Evolutionary conservation across 306 rosid genomes (phyloP).

Genomic region (Boehmeria nivea): DNA sequence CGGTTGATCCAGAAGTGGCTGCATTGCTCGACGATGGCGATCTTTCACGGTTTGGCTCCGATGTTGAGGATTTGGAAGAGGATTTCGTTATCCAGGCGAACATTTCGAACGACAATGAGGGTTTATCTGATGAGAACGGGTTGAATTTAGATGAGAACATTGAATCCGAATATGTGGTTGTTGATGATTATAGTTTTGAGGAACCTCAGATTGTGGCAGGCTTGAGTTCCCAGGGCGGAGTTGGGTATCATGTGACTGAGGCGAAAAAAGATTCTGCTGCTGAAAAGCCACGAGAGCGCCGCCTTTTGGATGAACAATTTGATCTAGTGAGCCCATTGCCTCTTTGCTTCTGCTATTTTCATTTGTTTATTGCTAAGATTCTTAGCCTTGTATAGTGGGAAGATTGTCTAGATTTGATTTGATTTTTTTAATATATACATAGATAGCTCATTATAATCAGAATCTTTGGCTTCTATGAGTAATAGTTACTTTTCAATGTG

Average conservation of each 20-base stretch:
- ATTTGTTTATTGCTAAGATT: too few species aligned
- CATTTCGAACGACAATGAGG: constrained; percentile 31
- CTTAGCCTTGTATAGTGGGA: too few species aligned
- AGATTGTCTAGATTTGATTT: too few species aligned
- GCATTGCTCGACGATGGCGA: constrained; percentile 79
- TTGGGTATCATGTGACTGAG: not conserved
- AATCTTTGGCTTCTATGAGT: too few species aligned
- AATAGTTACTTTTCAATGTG: too few species aligned
- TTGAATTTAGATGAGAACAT: constrained; percentile 18
- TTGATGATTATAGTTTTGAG: constrained; percentile 18
- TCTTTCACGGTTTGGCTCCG: constrained; percentile 71
- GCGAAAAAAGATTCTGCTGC: constrained; percentile 16
- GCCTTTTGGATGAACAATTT: constrained; percentile 76
- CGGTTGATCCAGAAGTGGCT: constrained; percentile 73
- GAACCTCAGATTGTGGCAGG: constrained; percentile 15
- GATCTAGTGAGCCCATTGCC: constrained; percentile 53
- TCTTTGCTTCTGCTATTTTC: constrained; percentile 5
- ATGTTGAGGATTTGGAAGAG: constrained; percentile 83
- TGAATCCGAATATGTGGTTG: constrained; percentile 13
- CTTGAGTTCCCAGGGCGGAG: constrained; percentile 19
- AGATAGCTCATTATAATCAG: too few species aligned
- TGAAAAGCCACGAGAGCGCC: constrained; percentile 53
- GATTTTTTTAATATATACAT: too few species aligned
- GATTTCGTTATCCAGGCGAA: constrained; percentile 86
- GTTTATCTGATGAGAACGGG: not conserved